These are phyloP conservation scores for Huntiella savannae DNA, from an alignment of 2,329 filamentous ascomycete genomes.

Conservation along the genomic window DNA sequence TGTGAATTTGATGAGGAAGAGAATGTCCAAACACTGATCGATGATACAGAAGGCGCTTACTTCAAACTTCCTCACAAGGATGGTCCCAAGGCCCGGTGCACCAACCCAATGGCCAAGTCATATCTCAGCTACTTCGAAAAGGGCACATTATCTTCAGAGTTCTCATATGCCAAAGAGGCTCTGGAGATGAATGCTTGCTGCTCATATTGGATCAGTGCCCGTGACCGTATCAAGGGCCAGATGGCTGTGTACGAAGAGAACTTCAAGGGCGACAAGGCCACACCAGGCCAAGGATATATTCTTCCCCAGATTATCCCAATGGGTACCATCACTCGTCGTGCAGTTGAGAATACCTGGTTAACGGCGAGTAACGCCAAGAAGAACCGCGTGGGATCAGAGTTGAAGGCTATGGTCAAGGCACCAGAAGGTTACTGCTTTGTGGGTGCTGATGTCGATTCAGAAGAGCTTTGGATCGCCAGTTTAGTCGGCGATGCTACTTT, in stretches of 20 bases:
- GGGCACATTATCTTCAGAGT: conserved; percentile 72
- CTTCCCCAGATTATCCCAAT: conserved; percentile 92
- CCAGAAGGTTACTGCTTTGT: conserved; percentile 85
- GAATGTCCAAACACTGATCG: conserved; percentile 40
- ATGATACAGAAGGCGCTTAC: conserved; percentile 49
- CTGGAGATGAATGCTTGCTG: conserved; percentile 97
- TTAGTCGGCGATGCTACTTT: conserved; percentile 89
- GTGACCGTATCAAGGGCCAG: conserved; percentile 84
- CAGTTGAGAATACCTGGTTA: conserved; percentile 95
- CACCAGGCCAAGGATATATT: conserved; percentile 48
- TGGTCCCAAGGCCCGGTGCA: conserved; percentile 67
- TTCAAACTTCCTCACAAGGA: conserved; percentile 96
- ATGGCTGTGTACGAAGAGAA: conserved; percentile 79
- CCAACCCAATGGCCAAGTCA: conserved; percentile 74
- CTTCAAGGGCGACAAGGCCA: conserved; percentile 13
- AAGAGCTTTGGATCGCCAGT: conserved; percentile 96
- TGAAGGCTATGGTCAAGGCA: conserved; percentile 92
- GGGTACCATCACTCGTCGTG: conserved; percentile 87
- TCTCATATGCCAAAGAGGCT: conserved; percentile 77
- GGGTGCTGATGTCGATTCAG: conserved; percentile 89
- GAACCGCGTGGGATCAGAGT: conserved; percentile 86
- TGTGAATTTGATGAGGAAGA: conserved; percentile 50
- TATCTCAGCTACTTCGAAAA: conserved; percentile 86
- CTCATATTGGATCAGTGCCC: conserved; percentile 95
- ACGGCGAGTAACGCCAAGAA: conserved; percentile 94